Conservation (phyloP, 1,284 basidiomycete genomes). For the Boletus hoseneyae region DNA sequence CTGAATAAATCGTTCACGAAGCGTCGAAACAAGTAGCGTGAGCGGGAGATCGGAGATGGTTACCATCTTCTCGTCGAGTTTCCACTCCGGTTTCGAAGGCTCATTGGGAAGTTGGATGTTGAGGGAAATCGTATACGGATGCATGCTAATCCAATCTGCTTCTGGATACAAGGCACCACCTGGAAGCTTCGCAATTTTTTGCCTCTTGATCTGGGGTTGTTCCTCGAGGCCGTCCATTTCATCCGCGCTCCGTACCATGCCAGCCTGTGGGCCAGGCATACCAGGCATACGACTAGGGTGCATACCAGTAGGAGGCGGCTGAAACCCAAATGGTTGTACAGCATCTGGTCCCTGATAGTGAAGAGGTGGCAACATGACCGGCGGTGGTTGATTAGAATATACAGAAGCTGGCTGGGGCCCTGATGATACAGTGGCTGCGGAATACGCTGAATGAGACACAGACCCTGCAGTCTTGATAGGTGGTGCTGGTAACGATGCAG, state of each 20-base stretch:
- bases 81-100: constrained; percentile 85
- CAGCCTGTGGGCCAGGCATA: constrained; percentile 47
- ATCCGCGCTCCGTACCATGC: constrained; percentile 70
- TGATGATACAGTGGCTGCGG: constrained; percentile 73
- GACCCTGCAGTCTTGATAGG: constrained; percentile 45
- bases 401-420: constrained; percentile 77
- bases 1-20: constrained; percentile 82
- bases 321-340: constrained; percentile 74
- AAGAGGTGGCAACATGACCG: constrained; percentile 77
- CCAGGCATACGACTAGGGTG: constrained; percentile 43
- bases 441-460: constrained; percentile 49
- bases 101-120: constrained; percentile 80
- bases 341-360: constrained; percentile 79
- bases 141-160: constrained; percentile 83
- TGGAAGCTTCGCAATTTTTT: constrained; percentile 76
- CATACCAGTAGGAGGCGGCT: constrained; percentile 55
- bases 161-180: constrained; percentile 80
- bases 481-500: constrained; percentile 62
- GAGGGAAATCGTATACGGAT: constrained; percentile 85
- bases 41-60: constrained; percentile 79
- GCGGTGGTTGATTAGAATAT: constrained; percentile 53
- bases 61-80: constrained; percentile 77
- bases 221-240: constrained; percentile 72
- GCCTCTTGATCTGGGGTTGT: constrained; percentile 76
- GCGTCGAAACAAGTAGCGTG: constrained; percentile 76